phyloP scores from a whole-genome alignment of 352 stramenopile genomes.

The Pythium scleroteichum region DNA sequence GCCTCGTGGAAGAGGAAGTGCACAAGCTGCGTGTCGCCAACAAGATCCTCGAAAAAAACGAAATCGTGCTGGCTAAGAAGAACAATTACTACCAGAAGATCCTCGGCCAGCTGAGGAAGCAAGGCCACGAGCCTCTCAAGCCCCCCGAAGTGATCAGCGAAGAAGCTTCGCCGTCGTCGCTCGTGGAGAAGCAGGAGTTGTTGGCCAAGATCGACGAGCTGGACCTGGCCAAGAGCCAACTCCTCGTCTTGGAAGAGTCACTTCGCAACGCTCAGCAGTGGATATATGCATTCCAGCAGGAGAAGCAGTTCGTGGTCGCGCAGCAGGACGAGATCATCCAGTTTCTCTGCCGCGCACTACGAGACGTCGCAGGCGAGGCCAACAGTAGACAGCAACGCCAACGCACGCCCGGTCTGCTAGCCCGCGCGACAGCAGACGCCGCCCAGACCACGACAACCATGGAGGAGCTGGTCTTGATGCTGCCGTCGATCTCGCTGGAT shows the following conservation, averaged over 20 bases:
- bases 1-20: conserved; percentile 48
- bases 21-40: conserved; percentile 46
- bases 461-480: conserved; percentile 33
- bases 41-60: conserved; percentile 52
- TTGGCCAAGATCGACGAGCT: background rate
- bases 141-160: background rate
- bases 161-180: background rate
- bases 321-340: conserved; percentile 69
- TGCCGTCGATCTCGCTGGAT: conserved; percentile 40
- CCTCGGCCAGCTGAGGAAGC: conserved; percentile 49
- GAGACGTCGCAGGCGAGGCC: conserved; percentile 31
- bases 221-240: conserved; percentile 5
- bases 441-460: conserved; percentile 36
- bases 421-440: background rate
- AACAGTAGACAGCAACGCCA: conserved; percentile 1
- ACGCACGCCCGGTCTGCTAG: background rate
- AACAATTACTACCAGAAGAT: conserved; percentile 76
- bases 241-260: conserved; percentile 32
- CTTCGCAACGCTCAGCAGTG: conserved; percentile 44
- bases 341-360: conserved; percentile 48
- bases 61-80: conserved; percentile 60
- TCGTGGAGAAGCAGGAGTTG: background rate
- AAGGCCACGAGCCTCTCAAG: conserved; percentile 3
- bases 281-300: conserved; percentile 49
- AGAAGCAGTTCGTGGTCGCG: conserved; percentile 59